Percentiles rank a stretch among this genome's conserved stretches.
These are phyloP conservation scores for Gracilariopsis chorda DNA, from an alignment of 23 red algal genomes.

Conservation along the genomic window DNA sequence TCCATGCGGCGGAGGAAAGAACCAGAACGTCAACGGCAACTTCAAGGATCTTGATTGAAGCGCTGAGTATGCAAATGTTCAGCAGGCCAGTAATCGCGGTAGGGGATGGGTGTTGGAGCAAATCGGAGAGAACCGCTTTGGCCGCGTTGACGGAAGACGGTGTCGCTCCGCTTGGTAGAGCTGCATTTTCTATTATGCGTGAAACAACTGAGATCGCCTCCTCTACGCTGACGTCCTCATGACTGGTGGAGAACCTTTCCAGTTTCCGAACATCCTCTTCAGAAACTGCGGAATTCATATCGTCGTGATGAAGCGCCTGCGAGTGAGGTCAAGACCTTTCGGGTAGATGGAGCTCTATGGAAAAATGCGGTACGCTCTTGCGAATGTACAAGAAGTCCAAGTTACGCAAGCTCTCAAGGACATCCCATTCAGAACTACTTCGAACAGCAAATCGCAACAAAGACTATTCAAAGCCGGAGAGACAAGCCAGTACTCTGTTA, in stretches of 20 bases:
- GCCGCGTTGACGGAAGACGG: background rate
- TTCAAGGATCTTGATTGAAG: background rate
- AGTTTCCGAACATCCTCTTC: background rate
- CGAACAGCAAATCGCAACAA: no score
- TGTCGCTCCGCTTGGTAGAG: background rate
- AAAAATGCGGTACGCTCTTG: no score
- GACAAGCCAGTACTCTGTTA: no score
- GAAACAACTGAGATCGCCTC: background rate
- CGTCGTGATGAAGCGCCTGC: no score
- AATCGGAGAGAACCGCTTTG: background rate
- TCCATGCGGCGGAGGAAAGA: slow-evolving; percentile 8
- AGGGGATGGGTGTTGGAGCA: background rate
- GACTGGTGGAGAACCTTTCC: background rate
- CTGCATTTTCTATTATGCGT: slow-evolving; percentile 16
- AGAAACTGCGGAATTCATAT: no score
- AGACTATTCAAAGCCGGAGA: no score
- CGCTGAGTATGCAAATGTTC: background rate
- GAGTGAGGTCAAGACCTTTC: no score
- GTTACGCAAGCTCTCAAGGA: no score
- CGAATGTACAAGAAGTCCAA: no score
- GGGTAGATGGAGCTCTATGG: no score
- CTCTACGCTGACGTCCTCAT: background rate
- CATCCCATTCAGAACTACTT: no score
- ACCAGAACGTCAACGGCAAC: slow-evolving; percentile 11
- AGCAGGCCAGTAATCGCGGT: background rate